Base-by-base conservation (phyloP, 2,329 filamentous ascomycete species). In the Talaromyces sp. region DNA sequence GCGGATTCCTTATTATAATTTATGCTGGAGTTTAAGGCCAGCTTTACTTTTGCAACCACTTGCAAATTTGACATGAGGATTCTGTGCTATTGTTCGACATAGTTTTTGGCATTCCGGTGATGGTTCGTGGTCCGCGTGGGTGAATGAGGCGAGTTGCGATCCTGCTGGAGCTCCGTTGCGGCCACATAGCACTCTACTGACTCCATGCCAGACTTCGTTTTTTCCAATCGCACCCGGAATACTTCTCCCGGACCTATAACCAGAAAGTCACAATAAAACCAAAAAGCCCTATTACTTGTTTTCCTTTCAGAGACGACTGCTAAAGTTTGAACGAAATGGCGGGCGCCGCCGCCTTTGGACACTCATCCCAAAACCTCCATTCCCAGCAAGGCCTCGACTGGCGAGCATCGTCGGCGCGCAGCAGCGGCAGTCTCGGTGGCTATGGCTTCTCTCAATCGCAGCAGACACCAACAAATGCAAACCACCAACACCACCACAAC, bases 281-380 rank as follows among this genome's bases (percentile, higher is more conserved):
- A 44, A 25, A 47, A 9, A 19, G 44, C 7, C 19, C 4, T 47
- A 13, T 10, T n/a, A n/a, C 25, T 53, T 17, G 22, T 53, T 19
- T 30, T 1, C 9, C 9, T 9, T 11, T 2, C 44, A 2, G 25
- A n/a, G 19, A 27, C 10, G 11, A 27, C 15, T 51, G 19, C 11
- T 19, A 27, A 9, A 9, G 17, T 11, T 17, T 1, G 47, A 19
- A 30, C 33, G 59, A 25, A 57, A 57, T 57, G 52, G 42, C 47
- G 22, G 53, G 53, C 57, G 33, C 30, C 32, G 66, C 53, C 63
- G 78, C 78, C 76, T 74, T 78, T 55, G 92, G 91, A 77, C 80
- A 84, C 55, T 78, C 89, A 42, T 88, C 89, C 17, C 85, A 84
- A 72, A 86, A 89, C 77, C 81, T 88, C n/a, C 88, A 88, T 59